Base-by-base conservation (phyloP, 805 yeast genomes). In the Hanseniaspora mollemarum region DNA sequence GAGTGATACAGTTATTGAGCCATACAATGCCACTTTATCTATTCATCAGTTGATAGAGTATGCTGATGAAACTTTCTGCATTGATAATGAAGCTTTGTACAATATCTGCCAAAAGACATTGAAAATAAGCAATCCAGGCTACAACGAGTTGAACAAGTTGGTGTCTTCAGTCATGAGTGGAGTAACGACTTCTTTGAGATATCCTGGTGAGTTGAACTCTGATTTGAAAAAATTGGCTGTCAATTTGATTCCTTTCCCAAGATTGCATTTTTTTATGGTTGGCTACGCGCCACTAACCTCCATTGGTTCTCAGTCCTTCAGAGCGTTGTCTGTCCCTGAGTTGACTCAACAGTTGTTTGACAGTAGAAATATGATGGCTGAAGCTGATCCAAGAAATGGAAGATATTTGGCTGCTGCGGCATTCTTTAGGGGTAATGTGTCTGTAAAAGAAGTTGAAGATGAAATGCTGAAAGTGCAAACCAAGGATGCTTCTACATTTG, bases 131-230 rank as follows among this genome's bases (percentile, higher is more conserved):
- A 86, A 78, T 65, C 96, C 96, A 53, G 73, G 78, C 43, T 84
- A 85, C 67, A 73, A 71, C 51, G 90, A 87, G 62, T 75, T 87
- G 62, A 87, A 87, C 71, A 75, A 75, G 59, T 75, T 87, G 65
- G 92, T 87, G 32, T 82, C 94, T 15, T 77, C 87, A 41, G 96
- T 87, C 53, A 87, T 87, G 96, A 81, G 92, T 19, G 96, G 96
- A 71, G 88, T 87, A 53, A 87, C 96, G 50, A 87, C 96, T 18
- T 84, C 95, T 18, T 74, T 87, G 61, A 83, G 96, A 70, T 87
- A 81, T 74, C 96, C 96, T 54, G 95, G 96, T 64, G 95, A 87
- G 72, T 78, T 87, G 65, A 87, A 87, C 72, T 81, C 94, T 24
- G 96, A 87, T 69, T 73, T 87, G 65, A 81, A 95, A 71, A 87